Base-by-base conservation (phyloP, 352 stramenopile genomes). In the Phytophthora megakarya region DNA sequence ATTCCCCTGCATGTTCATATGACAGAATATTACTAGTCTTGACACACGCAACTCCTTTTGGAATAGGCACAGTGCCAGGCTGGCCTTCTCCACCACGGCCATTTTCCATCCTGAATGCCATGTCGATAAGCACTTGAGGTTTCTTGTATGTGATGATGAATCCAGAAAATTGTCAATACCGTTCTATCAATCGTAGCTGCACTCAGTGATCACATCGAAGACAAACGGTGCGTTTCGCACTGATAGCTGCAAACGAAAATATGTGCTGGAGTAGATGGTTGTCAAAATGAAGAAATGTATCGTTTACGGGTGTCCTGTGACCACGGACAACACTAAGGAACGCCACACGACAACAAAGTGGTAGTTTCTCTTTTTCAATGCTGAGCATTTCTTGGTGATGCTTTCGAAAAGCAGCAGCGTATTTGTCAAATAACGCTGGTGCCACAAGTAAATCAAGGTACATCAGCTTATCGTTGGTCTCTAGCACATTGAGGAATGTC, bases 311-410 rank as follows among this genome's bases (percentile, higher is more conserved):
- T 44, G n/a, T 57, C 7, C 26, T 54, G n/a, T 57, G 44, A 6
- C 54, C 39, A 19, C 42, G 57, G 5, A 65, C 30, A 15, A 76
- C 69, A 23, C 69, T 76, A 5, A 74, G 33, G 13, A 76, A 74
- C 19, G 60, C 65, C 13, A 74, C 35, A 44, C 65, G 66, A 19
- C 55, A 67, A 23, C 16, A 19, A 7, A 69, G 33, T 5, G 69
- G 35, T 13, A 76, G 42, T 43, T 66, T 76, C 10, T 74, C 54
- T 51, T 71, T 76, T 32, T 74, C 69, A 19, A 76, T 37, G 15
- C 48, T 52, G 7, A 76, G 65, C 4, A 58, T 26, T 53, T 76
- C 69, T 0, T 61, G 60, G 49, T 74, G 65, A 12, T 67, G 57
- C 0, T 43, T 26, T 11, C 43, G 49, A 32, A 76, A 68, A 16